Evolutionary conservation across 257 asterid species (phyloP).

Genomic region (Solanum megistacrolobum): DNA sequence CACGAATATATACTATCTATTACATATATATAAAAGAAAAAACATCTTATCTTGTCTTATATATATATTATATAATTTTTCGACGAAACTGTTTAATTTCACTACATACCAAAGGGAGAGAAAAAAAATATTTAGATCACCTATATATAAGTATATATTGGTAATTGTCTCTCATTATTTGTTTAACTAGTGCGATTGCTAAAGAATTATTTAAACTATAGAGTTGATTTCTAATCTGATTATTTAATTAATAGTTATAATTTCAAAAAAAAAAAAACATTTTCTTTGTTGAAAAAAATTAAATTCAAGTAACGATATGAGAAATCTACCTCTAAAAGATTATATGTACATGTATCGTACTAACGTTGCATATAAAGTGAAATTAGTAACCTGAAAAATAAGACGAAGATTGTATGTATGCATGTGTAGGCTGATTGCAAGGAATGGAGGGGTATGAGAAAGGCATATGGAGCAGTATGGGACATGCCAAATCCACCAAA

Average conservation of each 20-base stretch:
- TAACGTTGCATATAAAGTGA: not conserved
- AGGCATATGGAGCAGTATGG: conserved; percentile 52
- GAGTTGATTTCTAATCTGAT: not conserved
- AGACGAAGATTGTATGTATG: not conserved
- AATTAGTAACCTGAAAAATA: not conserved
- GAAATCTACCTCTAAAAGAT: too few relatives aligned
- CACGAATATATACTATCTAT: not conserved
- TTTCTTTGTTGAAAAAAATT: not conserved
- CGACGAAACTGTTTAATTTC: accelerated
- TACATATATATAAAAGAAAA: too few relatives aligned
- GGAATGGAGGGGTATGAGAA: conserved; percentile 68
- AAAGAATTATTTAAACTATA: not conserved
- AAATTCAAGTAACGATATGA: not conserved
- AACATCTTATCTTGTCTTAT: too few relatives aligned
- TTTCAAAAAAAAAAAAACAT: too few relatives aligned
- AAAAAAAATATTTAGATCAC: not conserved
- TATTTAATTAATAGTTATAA: not conserved
- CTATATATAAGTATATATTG: not conserved
- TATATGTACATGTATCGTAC: not conserved
- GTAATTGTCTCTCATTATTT: not conserved
- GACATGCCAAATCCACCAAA: conserved; percentile 48
- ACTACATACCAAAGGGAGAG: not conserved
- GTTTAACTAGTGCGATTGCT: not conserved
- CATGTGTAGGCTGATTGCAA: conserved; percentile 44
- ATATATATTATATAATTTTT: not conserved